Conservation (phyloP, 2,329 filamentous ascomycete genomes). For the Falciphora oryzae region DNA sequence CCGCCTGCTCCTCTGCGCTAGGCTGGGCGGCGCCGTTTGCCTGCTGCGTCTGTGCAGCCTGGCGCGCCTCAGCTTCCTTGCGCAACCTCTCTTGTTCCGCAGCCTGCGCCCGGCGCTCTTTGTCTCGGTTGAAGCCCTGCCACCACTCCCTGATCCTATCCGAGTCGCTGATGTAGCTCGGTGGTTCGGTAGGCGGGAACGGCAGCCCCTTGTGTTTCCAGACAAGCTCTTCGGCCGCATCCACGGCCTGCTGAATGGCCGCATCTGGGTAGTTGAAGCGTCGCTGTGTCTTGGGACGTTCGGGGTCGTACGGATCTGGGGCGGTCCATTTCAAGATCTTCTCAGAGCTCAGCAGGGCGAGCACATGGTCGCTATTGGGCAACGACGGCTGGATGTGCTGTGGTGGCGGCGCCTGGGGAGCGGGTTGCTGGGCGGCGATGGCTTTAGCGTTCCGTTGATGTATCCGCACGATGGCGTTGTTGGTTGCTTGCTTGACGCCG, state of each 20-base stretch:
- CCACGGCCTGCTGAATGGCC: slow-evolving; percentile 35
- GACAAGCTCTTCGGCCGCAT: slow-evolving; percentile 36
- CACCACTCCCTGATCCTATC: slow-evolving; percentile 48
- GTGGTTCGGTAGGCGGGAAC: slow-evolving; percentile 45
- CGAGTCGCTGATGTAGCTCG: slow-evolving; percentile 44
- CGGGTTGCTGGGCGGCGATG: not conserved
- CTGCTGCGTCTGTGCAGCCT: slow-evolving; percentile 16
- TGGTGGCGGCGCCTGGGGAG: not conserved
- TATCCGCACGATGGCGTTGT: slow-evolving; percentile 8
- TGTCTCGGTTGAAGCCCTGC: slow-evolving; percentile 36
- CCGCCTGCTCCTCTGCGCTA: slow-evolving; percentile 23
- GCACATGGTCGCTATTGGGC: slow-evolving; percentile 34
- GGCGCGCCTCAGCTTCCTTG: slow-evolving; percentile 27
- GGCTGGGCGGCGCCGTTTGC: slow-evolving; percentile 13
- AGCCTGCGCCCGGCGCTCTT: slow-evolving; percentile 17
- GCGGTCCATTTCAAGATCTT: slow-evolving; percentile 37
- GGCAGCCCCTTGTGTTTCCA: slow-evolving; percentile 38
- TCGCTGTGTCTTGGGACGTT: slow-evolving; percentile 24
- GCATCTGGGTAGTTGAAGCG: slow-evolving; percentile 37
- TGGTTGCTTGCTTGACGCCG: slow-evolving; percentile 22
- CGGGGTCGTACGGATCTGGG: slow-evolving; percentile 31
- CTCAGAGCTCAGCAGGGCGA: slow-evolving; percentile 39
- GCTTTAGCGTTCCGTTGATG: not conserved
- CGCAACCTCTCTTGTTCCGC: slow-evolving; percentile 27
- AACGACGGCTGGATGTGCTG: slow-evolving; percentile 20